Percentiles rank a stretch among this genome's conserved stretches.
phyloP scores from a whole-genome alignment of 768 basidiomycete genomes.

The Auricularia sp. region DNA sequence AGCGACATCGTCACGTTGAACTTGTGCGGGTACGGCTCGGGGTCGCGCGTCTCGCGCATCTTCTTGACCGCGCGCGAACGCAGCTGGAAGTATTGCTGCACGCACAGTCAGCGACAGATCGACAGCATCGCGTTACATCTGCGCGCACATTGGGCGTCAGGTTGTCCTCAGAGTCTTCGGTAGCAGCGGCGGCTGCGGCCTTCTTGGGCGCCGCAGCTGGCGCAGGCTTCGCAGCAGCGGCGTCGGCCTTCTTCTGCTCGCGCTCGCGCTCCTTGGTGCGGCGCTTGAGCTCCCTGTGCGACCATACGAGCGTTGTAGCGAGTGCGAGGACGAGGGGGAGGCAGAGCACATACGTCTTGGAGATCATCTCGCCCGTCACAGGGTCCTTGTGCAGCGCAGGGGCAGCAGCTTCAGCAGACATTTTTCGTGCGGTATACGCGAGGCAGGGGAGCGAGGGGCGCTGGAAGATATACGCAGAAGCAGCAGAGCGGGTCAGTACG shows the following conservation, averaged over 20 bases:
- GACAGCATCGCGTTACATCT: constrained; percentile 20
- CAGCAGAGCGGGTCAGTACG: background rate
- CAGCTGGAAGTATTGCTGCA: constrained; percentile 92
- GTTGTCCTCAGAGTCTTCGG: constrained; percentile 55
- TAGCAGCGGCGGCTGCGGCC: constrained; percentile 25
- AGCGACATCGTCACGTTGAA: constrained; percentile 81
- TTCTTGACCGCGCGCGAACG: constrained; percentile 81
- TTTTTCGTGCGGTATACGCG: background rate
- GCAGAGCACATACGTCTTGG: constrained; percentile 66
- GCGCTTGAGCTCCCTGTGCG: constrained; percentile 80
- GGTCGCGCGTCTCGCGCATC: constrained; percentile 72
- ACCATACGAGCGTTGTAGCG: constrained; percentile 18
- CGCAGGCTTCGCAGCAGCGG: constrained; percentile 45
- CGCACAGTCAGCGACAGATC: background rate
- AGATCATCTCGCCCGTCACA: constrained; percentile 92
- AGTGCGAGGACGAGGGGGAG: constrained; percentile 9
- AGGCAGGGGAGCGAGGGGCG: background rate
- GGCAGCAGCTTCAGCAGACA: constrained; percentile 2
- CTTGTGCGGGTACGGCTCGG: constrained; percentile 99
- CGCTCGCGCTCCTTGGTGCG: constrained; percentile 72
- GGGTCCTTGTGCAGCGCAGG: constrained; percentile 55
- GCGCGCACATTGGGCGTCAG: constrained; percentile 72
- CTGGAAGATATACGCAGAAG: background rate
- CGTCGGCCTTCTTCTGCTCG: constrained; percentile 67
- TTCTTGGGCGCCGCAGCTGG: constrained; percentile 30